Evolutionary conservation across 2,329 filamentous ascomycete species (phyloP).

Genomic region (Penicillium freii): DNA sequence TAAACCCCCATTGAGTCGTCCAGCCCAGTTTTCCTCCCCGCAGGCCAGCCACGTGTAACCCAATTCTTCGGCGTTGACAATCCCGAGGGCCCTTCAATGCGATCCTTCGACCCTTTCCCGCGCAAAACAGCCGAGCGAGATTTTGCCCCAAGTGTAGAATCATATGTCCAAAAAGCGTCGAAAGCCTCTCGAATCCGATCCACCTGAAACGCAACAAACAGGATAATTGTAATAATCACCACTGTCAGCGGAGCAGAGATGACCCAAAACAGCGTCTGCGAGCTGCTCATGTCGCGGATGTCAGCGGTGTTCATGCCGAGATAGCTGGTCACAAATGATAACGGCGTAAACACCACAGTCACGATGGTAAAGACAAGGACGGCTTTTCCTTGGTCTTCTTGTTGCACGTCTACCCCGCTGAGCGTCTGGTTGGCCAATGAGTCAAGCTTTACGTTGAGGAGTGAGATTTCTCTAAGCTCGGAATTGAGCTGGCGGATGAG

Average conservation of each 20-base stretch:
- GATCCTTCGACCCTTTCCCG: neutral
- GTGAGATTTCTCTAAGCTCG: neutral
- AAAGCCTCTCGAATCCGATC: neutral
- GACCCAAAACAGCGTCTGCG: constrained; percentile 27
- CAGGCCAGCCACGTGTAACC: neutral
- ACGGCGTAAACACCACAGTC: constrained; percentile 32
- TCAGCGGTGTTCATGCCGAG: constrained; percentile 25
- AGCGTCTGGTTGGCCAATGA: neutral
- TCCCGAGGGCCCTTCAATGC: neutral
- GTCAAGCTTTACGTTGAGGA: neutral
- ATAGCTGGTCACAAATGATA: too few relatives aligned
- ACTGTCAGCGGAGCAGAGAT: constrained; percentile 6
- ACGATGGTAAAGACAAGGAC: constrained; percentile 35
- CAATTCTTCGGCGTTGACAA: neutral
- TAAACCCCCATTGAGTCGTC: neutral
- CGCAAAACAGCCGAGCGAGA: neutral
- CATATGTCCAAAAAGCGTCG: neutral
- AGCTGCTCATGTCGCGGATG: constrained; percentile 22
- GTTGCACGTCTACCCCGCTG: neutral
- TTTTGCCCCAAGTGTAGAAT: neutral
- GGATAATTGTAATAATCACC: neutral
- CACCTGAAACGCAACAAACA: neutral
- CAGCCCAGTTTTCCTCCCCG: neutral
- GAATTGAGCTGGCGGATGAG: neutral
- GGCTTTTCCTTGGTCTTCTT: constrained; percentile 21